Conservation (phyloP, 78 protist species). For the Dictyostelium intermedium region DNA sequence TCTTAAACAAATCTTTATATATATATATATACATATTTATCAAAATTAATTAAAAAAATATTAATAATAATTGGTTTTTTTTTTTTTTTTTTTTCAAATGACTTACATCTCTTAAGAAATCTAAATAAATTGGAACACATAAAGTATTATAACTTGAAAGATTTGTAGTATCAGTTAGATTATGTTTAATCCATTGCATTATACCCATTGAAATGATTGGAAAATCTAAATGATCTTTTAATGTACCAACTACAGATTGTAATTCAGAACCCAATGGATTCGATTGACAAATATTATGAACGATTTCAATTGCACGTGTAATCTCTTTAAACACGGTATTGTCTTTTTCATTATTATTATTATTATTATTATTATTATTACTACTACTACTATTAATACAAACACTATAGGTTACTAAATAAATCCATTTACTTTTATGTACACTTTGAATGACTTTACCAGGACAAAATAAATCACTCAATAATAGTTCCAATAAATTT, state of each 20-base stretch:
- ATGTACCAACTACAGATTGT: slow-evolving; percentile 12
- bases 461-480: slow-evolving; percentile 70
- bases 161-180: slow-evolving; percentile 31
- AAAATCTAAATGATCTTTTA: slow-evolving; percentile 40
- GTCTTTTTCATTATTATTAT: not conserved
- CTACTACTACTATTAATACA: not conserved
- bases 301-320: slow-evolving; percentile 27
- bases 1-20: slow-evolving; percentile 40
- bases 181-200: slow-evolving; percentile 62
- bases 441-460: slow-evolving; percentile 1
- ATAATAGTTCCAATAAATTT: slow-evolving; percentile 25
- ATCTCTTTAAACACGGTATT: slow-evolving; percentile 17
- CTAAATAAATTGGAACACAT: slow-evolving; percentile 68
- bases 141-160: slow-evolving; percentile 58
- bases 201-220: slow-evolving; percentile 78
- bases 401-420: slow-evolving; percentile 28
- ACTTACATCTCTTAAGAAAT: slow-evolving; percentile 72
- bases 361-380: no score
- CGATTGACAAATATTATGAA: slow-evolving; percentile 40
- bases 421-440: slow-evolving; percentile 54
- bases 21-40: no score
- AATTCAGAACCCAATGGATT: slow-evolving; percentile 73
- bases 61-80: not conserved
- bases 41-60: not conserved
- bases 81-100: not conserved